Conservation (phyloP, 495 filamentous ascomycete species). For the Thozetella sp. region DNA sequence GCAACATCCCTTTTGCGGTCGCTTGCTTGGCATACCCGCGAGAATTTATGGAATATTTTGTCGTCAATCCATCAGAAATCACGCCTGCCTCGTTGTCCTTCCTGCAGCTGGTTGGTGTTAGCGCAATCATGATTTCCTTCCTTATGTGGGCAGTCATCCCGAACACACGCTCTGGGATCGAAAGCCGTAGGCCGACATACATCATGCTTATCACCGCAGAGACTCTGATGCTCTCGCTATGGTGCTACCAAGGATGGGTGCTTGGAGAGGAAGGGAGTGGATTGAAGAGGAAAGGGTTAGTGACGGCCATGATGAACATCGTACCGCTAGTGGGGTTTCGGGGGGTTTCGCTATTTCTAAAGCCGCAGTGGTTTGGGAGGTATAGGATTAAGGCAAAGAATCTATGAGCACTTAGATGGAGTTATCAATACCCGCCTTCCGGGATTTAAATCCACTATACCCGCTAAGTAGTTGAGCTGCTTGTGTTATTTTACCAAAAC, state of each 20-base stretch:
- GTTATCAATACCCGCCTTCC: no score
- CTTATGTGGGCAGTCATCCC: background rate
- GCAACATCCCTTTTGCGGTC: background rate
- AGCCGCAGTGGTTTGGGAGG: background rate
- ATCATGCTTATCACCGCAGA: background rate
- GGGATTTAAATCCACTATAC: no score
- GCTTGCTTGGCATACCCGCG: background rate
- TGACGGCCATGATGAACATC: background rate
- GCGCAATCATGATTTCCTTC: background rate
- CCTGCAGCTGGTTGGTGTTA: background rate
- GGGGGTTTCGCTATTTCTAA: background rate
- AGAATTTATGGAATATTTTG: background rate
- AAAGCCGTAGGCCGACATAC: background rate
- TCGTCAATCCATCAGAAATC: background rate
- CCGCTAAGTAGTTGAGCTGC: no score
- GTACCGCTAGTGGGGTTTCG: background rate
- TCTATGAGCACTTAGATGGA: background rate
- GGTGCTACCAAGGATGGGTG: background rate
- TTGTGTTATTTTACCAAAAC: no score
- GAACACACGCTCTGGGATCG: background rate
- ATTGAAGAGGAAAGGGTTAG: background rate
- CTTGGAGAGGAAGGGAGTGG: background rate
- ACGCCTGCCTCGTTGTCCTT: background rate
- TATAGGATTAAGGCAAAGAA: background rate
- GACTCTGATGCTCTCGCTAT: background rate